Base-by-base conservation (phyloP, 768 basidiomycete species). In the Harrya chromipes region DNA sequence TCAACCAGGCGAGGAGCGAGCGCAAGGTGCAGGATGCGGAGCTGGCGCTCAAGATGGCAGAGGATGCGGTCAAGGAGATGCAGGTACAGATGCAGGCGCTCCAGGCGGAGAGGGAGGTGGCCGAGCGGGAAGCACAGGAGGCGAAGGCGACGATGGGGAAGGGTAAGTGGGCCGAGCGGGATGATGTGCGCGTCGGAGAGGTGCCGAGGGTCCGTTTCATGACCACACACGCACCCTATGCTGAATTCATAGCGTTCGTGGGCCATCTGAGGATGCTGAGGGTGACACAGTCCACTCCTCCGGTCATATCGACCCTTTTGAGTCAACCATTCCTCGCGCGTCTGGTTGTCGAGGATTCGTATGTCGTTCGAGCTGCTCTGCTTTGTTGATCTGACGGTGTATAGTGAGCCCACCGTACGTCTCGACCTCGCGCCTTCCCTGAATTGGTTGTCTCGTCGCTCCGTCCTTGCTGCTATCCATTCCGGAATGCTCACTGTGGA, bases 361-460 rank as follows among this genome's bases (percentile, higher is more conserved):
- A 64, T 59, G 89, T 85, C 12, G 34, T 26, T n/a, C 10, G 10
- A 36, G 11, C 14, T 33, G 31, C n/a, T 46, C n/a, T 44, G 26
- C 38, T 31, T n/a, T 29, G n/a, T 21, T 49, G 41, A 40, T 53
- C 46, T 64, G 48, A 56, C 31, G 14, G 20, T 40, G 36, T 46
- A 23, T 50, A 65, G 94, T 20, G 95, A 99, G 59, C 91, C 95
- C 0, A 91, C 94, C 0, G 74, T 97, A 26, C 85, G 97, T 9
- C 78, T 99, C 16, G 97, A 98, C 63, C 73, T 90, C n/a, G 94
- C 97, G 0, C 91, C 94, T 0, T 90, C 93, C 12, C 73, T 99
- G 29, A 94, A 90, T 61, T 98, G 91, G 90, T 76, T 98, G n/a
- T 87, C 88, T 14, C 80, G 94, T 23, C 83, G 93, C 24, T 84